A percentile compares a stretch with the other conserved stretches of the same genome.
Evolutionary conservation across 2,329 filamentous ascomycete genomes (phyloP).

Genomic region (Colletotrichum sidae): DNA sequence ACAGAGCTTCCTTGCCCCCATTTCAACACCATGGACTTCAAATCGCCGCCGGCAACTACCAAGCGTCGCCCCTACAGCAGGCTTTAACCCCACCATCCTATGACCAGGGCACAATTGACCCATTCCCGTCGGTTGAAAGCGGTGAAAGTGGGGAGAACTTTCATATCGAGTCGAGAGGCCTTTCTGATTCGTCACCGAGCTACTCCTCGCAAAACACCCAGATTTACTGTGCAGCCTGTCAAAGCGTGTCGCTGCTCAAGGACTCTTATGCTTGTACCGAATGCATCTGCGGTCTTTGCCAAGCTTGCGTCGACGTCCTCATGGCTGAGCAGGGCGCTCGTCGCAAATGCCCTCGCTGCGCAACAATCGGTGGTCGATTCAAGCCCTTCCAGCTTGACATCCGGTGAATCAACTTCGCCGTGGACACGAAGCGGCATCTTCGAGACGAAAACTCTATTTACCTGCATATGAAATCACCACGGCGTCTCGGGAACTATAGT

Average conservation of each 20-base stretch:
- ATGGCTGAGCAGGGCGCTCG: conserved; percentile 81
- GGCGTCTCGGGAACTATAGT: conserved; percentile 33
- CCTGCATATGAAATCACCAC: conserved; percentile 33
- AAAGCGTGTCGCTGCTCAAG: conserved; percentile 79
- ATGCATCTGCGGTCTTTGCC: conserved; percentile 93
- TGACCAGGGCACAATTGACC: conserved; percentile 75
- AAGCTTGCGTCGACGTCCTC: conserved; percentile 85
- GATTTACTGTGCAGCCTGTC: conserved; percentile 93
- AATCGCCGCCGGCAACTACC: conserved; percentile 70
- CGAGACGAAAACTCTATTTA: conserved; percentile 4
- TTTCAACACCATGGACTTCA: conserved; percentile 71
- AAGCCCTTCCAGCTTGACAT: conserved; percentile 90
- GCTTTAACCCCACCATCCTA: conserved; percentile 86
- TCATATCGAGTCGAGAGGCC: conserved; percentile 73
- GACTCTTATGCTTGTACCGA: conserved; percentile 95
- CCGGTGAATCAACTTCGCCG: conserved; percentile 55
- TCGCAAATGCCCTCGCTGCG: conserved; percentile 82
- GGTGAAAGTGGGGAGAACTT: conserved; percentile 78
- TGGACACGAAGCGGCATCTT: conserved; percentile 12
- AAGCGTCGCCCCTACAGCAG: conserved; percentile 91
- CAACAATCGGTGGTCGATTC: conserved; percentile 82
- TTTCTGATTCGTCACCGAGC: conserved; percentile 78
- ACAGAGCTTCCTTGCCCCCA: conserved; percentile 71
- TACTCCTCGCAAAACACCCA: conserved; percentile 82
- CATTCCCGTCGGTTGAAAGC: conserved; percentile 91